Base-by-base conservation (phyloP, 768 basidiomycete genomes). In the Infundibulicybe gibba region DNA sequence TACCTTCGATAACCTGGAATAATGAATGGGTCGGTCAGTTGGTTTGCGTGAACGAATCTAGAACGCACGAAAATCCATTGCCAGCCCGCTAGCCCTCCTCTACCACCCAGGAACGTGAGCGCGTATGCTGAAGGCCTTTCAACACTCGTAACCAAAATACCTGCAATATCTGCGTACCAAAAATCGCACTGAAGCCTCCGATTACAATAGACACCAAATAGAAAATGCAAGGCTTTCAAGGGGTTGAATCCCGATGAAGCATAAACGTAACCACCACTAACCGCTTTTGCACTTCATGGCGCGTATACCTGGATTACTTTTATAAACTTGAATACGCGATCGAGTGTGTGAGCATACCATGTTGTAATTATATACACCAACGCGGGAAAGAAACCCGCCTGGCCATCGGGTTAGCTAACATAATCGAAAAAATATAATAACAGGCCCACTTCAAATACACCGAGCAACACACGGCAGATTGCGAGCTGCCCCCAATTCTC, bases 321-420 rank as follows among this genome's bases (percentile, higher is more conserved):
- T 8, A 20, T 32, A 1, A 43, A 21, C 9, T 32, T n/a, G 20
- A 20, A 3, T 9, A 0, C 13, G 31, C 19, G 14, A 10, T 6
- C 5, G n/a, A 10, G 5, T 11, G 9, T n/a, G 15, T 11, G 40
- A 37, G 35, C 49, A 32, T 51, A 61, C 70, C 71, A 73, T 8
- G 68, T 70, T 0, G 68, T 66, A 35, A 72, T 66, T 19, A 73
- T 67, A 55, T 68, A 72, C 2, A 69, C 61, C 12, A 72, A 52
- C 0, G 65, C 65, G 32, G 73, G 71, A 54, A 73, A 70, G 55
- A 75, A 73, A 6, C 65, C 68, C 9, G 71, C 68, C 69, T 69
- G 35, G 14, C 10, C 35, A 38, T 3, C 14, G 10, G 17, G 35
- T 19, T 38, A 19, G 17, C n/a, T 10, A 10, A 38, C 4, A 10